Percentiles rank a stretch among this genome's conserved stretches.
Evolutionary conservation across 2,329 filamentous ascomycete species (phyloP).

Genomic region (Didymella lethalis): DNA sequence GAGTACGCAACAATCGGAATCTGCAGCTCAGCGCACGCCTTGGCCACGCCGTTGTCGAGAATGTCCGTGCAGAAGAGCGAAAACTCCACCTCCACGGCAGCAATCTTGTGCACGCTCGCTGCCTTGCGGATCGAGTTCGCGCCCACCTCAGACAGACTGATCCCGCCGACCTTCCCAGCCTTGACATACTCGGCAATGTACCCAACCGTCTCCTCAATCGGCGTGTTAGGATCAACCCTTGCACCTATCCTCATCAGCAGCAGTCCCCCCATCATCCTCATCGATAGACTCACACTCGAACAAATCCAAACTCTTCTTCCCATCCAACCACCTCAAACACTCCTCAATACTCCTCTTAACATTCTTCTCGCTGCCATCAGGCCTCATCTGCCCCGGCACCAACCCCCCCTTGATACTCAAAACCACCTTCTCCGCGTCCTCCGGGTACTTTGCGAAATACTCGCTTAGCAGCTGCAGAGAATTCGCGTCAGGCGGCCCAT

Average conservation of each 20-base stretch:
- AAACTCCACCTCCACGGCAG: constrained; percentile 68
- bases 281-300: constrained; percentile 49
- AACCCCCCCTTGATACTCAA: constrained; percentile 61
- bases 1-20: constrained; percentile 77
- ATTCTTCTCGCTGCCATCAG: constrained; percentile 54
- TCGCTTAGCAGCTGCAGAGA: constrained; percentile 58
- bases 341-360: constrained; percentile 57
- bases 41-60: constrained; percentile 64
- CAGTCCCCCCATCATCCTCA: neutral
- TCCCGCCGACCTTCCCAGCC: constrained; percentile 56
- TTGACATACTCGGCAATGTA: constrained; percentile 53
- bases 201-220: constrained; percentile 56
- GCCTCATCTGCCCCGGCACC: constrained; percentile 43
- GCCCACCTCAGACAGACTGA: constrained; percentile 57
- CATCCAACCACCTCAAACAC: constrained; percentile 54
- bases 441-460: constrained; percentile 62
- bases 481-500: constrained; percentile 57
- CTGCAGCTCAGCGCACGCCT: constrained; percentile 65
- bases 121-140: constrained; percentile 58
- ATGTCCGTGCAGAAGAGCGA: constrained; percentile 65
- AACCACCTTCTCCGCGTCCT: constrained; percentile 60
- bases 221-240: constrained; percentile 54
- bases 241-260: constrained; percentile 31
- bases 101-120: constrained; percentile 63
- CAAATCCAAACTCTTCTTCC: constrained; percentile 59